Evolutionary conservation across 108 stramenopile genomes (phyloP), one percentile per base, ranked within the genome.

Genomic region (Chaetoceros tenuissimus): DNA sequence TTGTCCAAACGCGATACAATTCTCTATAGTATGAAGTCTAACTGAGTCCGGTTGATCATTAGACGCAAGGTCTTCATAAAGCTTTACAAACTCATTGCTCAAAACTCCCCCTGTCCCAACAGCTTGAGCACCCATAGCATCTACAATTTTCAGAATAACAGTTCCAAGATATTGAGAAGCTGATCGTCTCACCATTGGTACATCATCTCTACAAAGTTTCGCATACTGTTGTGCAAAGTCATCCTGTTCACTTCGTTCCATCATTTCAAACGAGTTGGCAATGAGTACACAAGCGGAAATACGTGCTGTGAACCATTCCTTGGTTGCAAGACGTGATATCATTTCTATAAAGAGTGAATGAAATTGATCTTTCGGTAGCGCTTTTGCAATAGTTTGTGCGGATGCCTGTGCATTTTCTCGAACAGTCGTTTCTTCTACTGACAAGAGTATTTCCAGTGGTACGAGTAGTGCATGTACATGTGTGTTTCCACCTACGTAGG

Each of bases 221-320:
- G 75, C 75, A 72, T 87, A 96, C 49, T 79, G 59, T 30, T 61
- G 26, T 50, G 89, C 28, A 59, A 70, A 71, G 17, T 66, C 63
- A 28, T 68, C 27, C 55, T 76, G 77, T 46, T 78, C 68, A 48
- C 62, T 48, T 1, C 21, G 30, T 5, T 19, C 31, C 3, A 53
- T 66, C 59, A 89, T 59, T 3, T 66, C 58, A 62, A 87, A 94
- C 3, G 90, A 83, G 46, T 60, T 59, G 5, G 88, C 68, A 40
- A 95, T 78, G 5, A 98, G 76, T 30, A 55, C 70, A 64, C 87
- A 90, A 5, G 95, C 94, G 22, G 95, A 93, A 20, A 95, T 89
- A 2, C 97, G 74, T 20, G 94, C 87, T 20, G 97, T 98, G 84
- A 97, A 99, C 96, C 97, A 99, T 64, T 99, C 98, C 68, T 88